phyloP scores from a whole-genome alignment of 2,329 filamentous ascomycete species.

The Apiospora malaysiana region DNA sequence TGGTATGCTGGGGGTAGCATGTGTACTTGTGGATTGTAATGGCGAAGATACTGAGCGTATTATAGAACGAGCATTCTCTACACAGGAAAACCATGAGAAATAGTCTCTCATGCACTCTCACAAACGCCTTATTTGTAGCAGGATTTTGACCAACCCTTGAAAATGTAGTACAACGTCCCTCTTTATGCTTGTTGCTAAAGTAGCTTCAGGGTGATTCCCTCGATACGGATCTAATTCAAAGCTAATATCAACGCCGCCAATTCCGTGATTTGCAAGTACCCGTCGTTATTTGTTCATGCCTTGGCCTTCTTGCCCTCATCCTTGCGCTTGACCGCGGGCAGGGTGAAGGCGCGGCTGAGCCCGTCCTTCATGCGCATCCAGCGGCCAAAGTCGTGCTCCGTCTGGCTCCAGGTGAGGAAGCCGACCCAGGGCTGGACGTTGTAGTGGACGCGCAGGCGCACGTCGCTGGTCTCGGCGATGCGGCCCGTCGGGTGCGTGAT shows the following conservation, averaged over 20 bases:
- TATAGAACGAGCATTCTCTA: not conserved
- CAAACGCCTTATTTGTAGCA: not conserved
- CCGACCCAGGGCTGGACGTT: constrained; percentile 99
- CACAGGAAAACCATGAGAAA: not conserved
- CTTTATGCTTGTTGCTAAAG: not conserved
- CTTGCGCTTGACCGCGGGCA: constrained; percentile 72
- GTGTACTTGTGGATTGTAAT: constrained; percentile 7
- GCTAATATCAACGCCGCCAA: not conserved
- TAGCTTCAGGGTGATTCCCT: not conserved
- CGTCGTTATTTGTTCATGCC: not conserved
- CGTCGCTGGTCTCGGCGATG: constrained; percentile 75
- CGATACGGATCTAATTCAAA: not conserved
- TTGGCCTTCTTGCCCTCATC: constrained; percentile 39
- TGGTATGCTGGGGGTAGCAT: not conserved
- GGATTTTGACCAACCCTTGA: not conserved
- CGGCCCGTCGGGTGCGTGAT: constrained; percentile 88
- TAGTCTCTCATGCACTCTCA: not conserved
- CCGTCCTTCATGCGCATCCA: constrained; percentile 73
- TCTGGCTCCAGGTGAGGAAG: constrained; percentile 78
- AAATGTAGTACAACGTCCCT: not conserved
- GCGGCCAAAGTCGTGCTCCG: constrained; percentile 54
- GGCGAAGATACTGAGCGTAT: not conserved
- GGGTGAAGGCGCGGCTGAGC: constrained; percentile 65
- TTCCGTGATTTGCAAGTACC: not conserved
- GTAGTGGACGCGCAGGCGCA: constrained; percentile 84